These are phyloP conservation scores for Pyrenochaeta sp. DNA, from an alignment of 2,329 filamentous ascomycete species.

Conservation along the genomic window DNA sequence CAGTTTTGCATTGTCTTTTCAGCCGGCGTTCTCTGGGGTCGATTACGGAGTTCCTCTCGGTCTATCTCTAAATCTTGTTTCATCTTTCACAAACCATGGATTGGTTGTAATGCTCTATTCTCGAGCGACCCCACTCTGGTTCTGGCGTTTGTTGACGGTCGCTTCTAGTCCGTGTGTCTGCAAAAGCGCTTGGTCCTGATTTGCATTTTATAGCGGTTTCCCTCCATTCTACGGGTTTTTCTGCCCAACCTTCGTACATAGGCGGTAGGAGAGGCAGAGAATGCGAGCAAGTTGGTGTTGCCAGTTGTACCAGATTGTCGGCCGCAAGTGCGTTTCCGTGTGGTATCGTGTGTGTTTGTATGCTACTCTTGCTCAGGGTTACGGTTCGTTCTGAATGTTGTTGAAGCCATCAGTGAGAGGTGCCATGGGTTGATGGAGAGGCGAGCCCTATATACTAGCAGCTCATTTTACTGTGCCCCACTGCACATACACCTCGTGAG, in stretches of 20 bases:
- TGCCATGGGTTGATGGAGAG: neutral
- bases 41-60: conserved; percentile 26
- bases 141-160: conserved; percentile 33
- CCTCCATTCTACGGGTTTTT: conserved; percentile 30
- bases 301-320: conserved; percentile 17
- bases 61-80: conserved; percentile 22
- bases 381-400: neutral
- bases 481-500: conserved; percentile 24
- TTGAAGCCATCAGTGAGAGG: neutral
- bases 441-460: conserved; percentile 21
- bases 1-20: conserved; percentile 41
- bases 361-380: neutral
- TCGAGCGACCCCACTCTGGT: conserved; percentile 41
- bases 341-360: conserved; percentile 16
- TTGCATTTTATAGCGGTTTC: conserved; percentile 43
- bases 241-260: conserved; percentile 35
- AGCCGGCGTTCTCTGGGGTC: conserved; percentile 32
- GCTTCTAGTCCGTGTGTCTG: conserved; percentile 31
- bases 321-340: conserved; percentile 12
- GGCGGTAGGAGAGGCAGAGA: conserved; percentile 27
- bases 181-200: conserved; percentile 42
- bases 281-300: conserved; percentile 28
- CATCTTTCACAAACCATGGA: conserved; percentile 36
- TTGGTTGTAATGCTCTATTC: conserved; percentile 42
- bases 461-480: conserved; percentile 18